Base-by-base conservation (phyloP, 202 grass and related monocot species). In the Zizania palustris region DNA sequence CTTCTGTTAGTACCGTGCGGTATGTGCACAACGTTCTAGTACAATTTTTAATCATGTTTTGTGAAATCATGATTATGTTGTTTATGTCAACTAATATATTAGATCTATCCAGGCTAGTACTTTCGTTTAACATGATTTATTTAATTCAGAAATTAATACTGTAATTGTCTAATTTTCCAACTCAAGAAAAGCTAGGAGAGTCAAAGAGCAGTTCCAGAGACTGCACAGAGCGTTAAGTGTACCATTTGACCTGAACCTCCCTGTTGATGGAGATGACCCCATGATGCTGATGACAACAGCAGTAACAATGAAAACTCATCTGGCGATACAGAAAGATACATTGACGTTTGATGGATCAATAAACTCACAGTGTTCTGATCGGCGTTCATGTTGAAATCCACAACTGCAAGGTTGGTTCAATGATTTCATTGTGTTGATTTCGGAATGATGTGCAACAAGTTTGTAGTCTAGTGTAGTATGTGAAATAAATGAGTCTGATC, bases 201-300 rank as follows among this genome's bases (percentile, higher is more conserved):
- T 65, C 56, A 3, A 48, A 9, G 1, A 72, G 38, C 42, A 70
- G 73, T 71, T 74, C 57, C 90, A 93, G 77, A 45, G 88, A 41
- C 71, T 61, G 11, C 22, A 85, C 73, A 86, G 60, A 70, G 68
- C 78, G 14, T 80, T 87, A 11, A 77, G 90, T 33, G 48, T 69
- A 35, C 66, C 82, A 8, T 84, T 98, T 15, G 91, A 98, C 69
- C 75, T 98, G 85, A 95, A 95, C 76, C 77, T 90, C 37, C 83
- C 96, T 9, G 82, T 90, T 4, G 85, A 87, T 0, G 86, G 88
- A 46, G 56, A 48, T 3, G 91, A 77, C 12, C 38, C 11, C 65
- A 76, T 5, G 85, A 84, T 59, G 48, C 73, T 9, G 49, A 78
- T 34, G 69, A 54, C 0, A 65, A 72, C 19, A 62, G 42, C 53